Conservation (phyloP, 306 rosid species). For the Begonia loranthoides region DNA sequence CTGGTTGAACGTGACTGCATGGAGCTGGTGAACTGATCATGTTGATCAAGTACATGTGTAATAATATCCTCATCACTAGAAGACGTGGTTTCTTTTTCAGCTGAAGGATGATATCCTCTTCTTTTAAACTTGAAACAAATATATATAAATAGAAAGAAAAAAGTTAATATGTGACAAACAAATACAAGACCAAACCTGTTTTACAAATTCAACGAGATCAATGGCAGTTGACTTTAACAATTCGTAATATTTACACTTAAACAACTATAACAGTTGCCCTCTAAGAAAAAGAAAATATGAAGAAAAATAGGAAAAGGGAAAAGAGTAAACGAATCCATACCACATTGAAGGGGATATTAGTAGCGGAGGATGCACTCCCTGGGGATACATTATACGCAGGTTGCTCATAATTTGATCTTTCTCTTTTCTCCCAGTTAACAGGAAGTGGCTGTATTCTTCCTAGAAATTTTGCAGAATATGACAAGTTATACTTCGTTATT, state of each 20-base stretch:
- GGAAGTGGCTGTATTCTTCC: slow-evolving; percentile 64
- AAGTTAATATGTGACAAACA: too few relatives aligned
- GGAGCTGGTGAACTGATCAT: slow-evolving; percentile 64
- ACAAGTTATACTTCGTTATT: slow-evolving; percentile 7
- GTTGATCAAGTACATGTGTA: slow-evolving; percentile 71
- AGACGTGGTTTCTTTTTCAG: slow-evolving; percentile 65
- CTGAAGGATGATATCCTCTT: slow-evolving; percentile 52
- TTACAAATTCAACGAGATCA: too few relatives aligned
- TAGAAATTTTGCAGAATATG: slow-evolving; percentile 16
- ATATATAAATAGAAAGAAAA: too few relatives aligned
- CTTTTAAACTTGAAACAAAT: slow-evolving; percentile 28
- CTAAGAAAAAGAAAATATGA: slow-evolving; percentile 2
- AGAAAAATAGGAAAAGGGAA: slow-evolving; percentile 3
- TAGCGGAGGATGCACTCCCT: slow-evolving; percentile 38
- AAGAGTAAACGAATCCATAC: slow-evolving; percentile 18
- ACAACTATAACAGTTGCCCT: too few relatives aligned
- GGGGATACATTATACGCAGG: slow-evolving; percentile 38
- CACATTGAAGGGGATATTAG: slow-evolving; percentile 34
- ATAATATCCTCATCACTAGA: slow-evolving; percentile 78
- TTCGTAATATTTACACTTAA: too few relatives aligned
- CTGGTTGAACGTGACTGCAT: slow-evolving; percentile 87
- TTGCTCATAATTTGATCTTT: slow-evolving; percentile 43
- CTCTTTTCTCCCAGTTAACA: slow-evolving; percentile 76
- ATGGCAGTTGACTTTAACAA: too few relatives aligned
- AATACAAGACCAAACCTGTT: too few relatives aligned